Conservation (phyloP, 306 rosid species). For the Inga laurina region DNA sequence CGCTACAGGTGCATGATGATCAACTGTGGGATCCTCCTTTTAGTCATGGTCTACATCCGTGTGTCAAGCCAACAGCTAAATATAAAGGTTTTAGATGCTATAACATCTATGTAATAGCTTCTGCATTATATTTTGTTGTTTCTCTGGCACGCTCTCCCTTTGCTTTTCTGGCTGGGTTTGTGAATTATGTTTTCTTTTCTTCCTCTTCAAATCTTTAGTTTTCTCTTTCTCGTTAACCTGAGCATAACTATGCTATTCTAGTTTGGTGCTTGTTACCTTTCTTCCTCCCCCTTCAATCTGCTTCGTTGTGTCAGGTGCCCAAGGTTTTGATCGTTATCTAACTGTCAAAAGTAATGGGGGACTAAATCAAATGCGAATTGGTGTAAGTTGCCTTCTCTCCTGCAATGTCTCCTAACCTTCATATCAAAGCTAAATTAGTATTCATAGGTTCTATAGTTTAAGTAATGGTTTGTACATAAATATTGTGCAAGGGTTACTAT, state of each 20-base stretch:
- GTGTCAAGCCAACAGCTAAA: constrained; percentile 72
- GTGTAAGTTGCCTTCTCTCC: constrained; percentile 59
- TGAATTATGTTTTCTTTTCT: no score
- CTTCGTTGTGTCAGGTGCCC: constrained; percentile 57
- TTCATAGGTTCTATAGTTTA: neutral
- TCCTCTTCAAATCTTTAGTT: neutral
- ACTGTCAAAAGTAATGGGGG: constrained; percentile 92
- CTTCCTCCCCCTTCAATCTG: constrained; percentile 12
- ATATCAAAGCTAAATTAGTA: neutral
- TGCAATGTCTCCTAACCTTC: neutral
- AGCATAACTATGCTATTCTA: constrained; percentile 27
- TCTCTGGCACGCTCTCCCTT: neutral
- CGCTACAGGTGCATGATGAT: constrained; percentile 30
- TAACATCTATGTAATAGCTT: constrained; percentile 13
- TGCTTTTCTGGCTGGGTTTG: no score
- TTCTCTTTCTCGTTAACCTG: constrained; percentile 7
- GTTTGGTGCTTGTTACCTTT: neutral
- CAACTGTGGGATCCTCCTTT: constrained; percentile 71
- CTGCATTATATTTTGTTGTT: constrained; percentile 12
- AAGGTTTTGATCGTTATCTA: constrained; percentile 59
- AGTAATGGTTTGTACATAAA: neutral
- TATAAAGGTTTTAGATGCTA: constrained; percentile 59
- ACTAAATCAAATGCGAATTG: constrained; percentile 94
- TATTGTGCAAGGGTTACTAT: constrained; percentile 17
- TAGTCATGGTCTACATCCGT: constrained; percentile 56